Percentiles rank a stretch among this genome's conserved stretches.
Evolutionary conservation across 1,284 basidiomycete genomes (phyloP).

Genomic region (Cutaneotrichosporon mucoides): DNA sequence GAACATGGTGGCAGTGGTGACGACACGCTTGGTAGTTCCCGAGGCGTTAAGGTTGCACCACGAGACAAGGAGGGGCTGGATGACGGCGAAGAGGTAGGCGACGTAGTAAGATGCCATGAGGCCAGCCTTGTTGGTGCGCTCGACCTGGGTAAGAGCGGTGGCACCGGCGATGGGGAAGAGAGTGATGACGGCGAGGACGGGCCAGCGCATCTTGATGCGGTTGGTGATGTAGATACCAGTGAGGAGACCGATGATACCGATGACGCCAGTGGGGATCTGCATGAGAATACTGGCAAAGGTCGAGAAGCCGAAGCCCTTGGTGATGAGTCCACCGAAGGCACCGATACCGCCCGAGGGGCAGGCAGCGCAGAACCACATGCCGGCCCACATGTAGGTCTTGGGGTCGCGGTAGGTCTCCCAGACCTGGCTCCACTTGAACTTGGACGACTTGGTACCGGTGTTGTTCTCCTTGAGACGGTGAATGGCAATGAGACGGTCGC

Average conservation of each 20-base stretch:
- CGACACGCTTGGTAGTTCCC: conserved; percentile 43
- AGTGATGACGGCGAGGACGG: conserved; percentile 50
- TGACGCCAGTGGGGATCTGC: conserved; percentile 53
- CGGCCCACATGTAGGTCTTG: conserved; percentile 40
- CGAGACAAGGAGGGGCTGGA: conserved; percentile 40
- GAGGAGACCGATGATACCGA: conserved; percentile 53
- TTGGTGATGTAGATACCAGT: conserved; percentile 51
- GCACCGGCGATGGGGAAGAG: conserved; percentile 43
- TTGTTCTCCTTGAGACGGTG: conserved; percentile 48
- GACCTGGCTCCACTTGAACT: conserved; percentile 47
- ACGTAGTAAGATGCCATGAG: conserved; percentile 42
- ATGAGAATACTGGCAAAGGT: conserved; percentile 47
- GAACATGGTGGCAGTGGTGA: conserved; percentile 35
- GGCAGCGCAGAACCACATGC: conserved; percentile 40
- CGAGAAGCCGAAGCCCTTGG: conserved; percentile 40
- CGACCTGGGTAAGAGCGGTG: conserved; percentile 32
- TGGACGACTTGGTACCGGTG: conserved; percentile 44
- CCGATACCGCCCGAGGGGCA: conserved; percentile 46
- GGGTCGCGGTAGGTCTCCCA: conserved; percentile 44
- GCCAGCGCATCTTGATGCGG: conserved; percentile 55
- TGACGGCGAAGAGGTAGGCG: conserved; percentile 33
- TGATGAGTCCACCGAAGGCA: conserved; percentile 44
- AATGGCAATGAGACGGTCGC: conserved; percentile 47
- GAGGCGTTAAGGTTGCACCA: conserved; percentile 44
- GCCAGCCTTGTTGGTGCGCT: conserved; percentile 22